Conservation (phyloP, 2,329 filamentous ascomycete genomes). For the Aspergillus viridinutans region DNA sequence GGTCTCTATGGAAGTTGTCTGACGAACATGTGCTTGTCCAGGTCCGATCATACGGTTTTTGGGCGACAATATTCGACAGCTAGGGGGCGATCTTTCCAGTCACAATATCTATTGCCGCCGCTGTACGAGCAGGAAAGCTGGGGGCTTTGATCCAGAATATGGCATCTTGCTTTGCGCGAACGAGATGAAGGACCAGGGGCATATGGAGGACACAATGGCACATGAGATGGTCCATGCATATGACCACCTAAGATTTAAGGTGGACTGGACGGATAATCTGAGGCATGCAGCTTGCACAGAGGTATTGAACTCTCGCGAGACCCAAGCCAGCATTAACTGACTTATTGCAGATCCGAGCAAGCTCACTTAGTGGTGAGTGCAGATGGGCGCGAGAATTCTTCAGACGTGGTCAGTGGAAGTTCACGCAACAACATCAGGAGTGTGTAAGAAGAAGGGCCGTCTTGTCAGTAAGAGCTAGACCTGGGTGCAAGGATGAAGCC, state of each 20-base stretch:
- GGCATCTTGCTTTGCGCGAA: conserved; percentile 94
- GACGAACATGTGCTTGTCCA: conserved; percentile 13
- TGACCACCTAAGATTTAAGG: conserved; percentile 87
- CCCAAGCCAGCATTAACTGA: conserved; percentile 9
- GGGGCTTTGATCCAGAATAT: conserved; percentile 80
- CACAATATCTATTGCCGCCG: conserved; percentile 77
- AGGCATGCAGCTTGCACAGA: conserved; percentile 92
- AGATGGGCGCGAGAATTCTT: conserved; percentile 84
- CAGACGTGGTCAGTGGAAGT: conserved; percentile 75
- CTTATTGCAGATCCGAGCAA: conserved; percentile 71
- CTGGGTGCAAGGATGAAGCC: conserved; percentile 75
- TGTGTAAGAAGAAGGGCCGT: conserved; percentile 82
- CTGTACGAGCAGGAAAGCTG: conserved; percentile 68
- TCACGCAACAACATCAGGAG: conserved; percentile 90
- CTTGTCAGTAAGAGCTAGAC: conserved; percentile 71
- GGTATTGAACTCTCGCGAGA: conserved; percentile 45
- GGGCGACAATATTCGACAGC: conserved; percentile 70
- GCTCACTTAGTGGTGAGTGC: conserved; percentile 90
- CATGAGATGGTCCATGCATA: conserved; percentile 99
- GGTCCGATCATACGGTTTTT: conserved; percentile 83
- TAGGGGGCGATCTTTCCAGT: conserved; percentile 70
- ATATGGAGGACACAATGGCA: conserved; percentile 87
- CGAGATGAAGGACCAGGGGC: conserved; percentile 71
- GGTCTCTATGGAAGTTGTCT: not conserved
- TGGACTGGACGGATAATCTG: conserved; percentile 75